Conservation (phyloP, 73 alveolate species). For the Tetrahymena elliotti region DNA sequence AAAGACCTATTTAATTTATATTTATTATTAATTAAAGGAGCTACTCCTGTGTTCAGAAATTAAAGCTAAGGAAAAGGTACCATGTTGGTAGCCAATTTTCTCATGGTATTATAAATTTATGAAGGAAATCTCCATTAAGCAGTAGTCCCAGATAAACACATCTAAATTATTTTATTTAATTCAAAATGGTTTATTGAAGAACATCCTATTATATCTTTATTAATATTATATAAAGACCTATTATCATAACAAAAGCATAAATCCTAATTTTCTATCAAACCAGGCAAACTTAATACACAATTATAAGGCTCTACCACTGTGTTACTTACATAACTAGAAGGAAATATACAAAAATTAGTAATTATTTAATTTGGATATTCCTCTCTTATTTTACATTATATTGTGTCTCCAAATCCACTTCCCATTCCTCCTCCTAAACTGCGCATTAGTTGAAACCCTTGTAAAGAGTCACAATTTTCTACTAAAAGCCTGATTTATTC, state of each 20-base stretch:
- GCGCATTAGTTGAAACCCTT: slow-evolving; percentile 80
- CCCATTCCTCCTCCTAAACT: slow-evolving; percentile 98
- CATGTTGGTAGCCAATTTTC: slow-evolving; percentile 48
- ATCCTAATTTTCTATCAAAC: slow-evolving; percentile 69
- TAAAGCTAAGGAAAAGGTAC: slow-evolving; percentile 59
- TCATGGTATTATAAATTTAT: slow-evolving; percentile 30
- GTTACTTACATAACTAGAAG: slow-evolving; percentile 79
- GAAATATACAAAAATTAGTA: slow-evolving; percentile 80
- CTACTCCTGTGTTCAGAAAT: slow-evolving; percentile 32
- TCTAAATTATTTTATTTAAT: slow-evolving; percentile 31
- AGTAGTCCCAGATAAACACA: slow-evolving; percentile 36
- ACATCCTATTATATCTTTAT: background rate
- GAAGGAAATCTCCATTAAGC: slow-evolving; percentile 60
- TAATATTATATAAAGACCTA: slow-evolving; percentile 44
- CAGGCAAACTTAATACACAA: slow-evolving; percentile 76
- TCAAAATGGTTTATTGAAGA: slow-evolving; percentile 17
- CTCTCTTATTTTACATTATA: slow-evolving; percentile 67
- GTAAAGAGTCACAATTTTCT: slow-evolving; percentile 82
- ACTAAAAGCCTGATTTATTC: slow-evolving; percentile 71
- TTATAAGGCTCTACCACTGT: slow-evolving; percentile 89
- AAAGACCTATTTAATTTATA: background rate
- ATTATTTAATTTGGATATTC: slow-evolving; percentile 67
- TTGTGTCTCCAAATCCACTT: slow-evolving; percentile 81
- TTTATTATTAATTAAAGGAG: slow-evolving; percentile 39
- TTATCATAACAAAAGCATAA: slow-evolving; percentile 81